Base-by-base conservation (phyloP, 768 basidiomycete genomes). In the Naematelia encephala region DNA sequence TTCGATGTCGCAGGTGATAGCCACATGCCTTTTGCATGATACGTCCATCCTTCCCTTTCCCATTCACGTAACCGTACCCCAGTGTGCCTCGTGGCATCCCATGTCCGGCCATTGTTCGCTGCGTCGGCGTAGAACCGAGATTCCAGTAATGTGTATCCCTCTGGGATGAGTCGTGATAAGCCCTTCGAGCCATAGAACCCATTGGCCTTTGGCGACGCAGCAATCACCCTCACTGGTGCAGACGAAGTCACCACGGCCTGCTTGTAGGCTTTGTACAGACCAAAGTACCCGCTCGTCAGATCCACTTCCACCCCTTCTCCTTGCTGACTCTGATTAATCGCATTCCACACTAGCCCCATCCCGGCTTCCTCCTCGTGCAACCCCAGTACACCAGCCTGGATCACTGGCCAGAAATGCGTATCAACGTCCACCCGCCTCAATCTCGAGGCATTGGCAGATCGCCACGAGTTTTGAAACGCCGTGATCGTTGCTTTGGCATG, bases 11-110 rank as follows among this genome's bases (percentile, higher is more conserved):
- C 47, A 1, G 72, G 67, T 1, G 89, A 88, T 11, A 91, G 73
- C 91, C 91, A 96, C 30, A 92, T 84, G 29, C 91, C 96, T 82
- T 99, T 99, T 23, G 96, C 90, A 71, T 99, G 96, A 78, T 99
- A 99, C 1, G 96, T 98, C 96, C 96, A 99, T 2, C 87, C 90
- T 22, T 82, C 79, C 63, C 83, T 83, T 70, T 85, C 83, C 96
- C 96, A 99, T 76, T 99, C 94, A 59, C 80, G 82, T 61, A 99
- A 80, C 55, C 85, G 81, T 22, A 99, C 82, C 0, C 85, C 84
- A 29, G 78, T 69, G 3, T 56, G 63, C n/a, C 43, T 52, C 49
- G 54, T 57, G 26, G 57, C 47, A 49, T 63, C 51, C 66, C 64
- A 72, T 5, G 54, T 53, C 48, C 74, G 46, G 19, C 69, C 68